phyloP scores from a whole-genome alignment of 345 rosid species.

The Linum lewisii region DNA sequence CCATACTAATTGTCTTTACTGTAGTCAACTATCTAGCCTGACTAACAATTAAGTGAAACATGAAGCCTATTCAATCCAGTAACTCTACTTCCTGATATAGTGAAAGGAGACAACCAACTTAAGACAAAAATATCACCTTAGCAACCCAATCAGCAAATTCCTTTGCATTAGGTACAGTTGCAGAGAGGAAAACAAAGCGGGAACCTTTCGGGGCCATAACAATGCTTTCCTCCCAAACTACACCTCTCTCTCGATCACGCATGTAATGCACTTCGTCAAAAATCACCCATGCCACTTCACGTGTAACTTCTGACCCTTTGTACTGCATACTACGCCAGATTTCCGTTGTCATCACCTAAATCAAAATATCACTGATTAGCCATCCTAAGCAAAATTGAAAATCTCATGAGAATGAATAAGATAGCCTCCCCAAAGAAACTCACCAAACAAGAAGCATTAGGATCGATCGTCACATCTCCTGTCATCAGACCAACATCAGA shows the following conservation, averaged over 20 bases:
- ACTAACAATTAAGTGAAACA: background rate
- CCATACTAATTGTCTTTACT: background rate
- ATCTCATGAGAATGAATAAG: background rate
- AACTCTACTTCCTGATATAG: background rate
- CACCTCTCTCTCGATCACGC: constrained; percentile 99
- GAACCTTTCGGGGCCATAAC: constrained; percentile 97
- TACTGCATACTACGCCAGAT: constrained; percentile 99
- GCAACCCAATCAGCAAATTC: constrained; percentile 99
- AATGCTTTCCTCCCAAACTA: constrained; percentile 99
- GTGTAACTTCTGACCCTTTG: constrained; percentile 80
- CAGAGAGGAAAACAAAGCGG: constrained; percentile 89
- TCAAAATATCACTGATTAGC: constrained; percentile 9
- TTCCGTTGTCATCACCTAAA: constrained; percentile 98
- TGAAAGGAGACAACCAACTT: background rate
- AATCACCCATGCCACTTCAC: constrained; percentile 95
- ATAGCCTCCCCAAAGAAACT: constrained; percentile 2
- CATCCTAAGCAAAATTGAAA: constrained; percentile 13
- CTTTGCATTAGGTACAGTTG: constrained; percentile 97
- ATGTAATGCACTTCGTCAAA: constrained; percentile 99
- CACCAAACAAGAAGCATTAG: constrained; percentile 92
- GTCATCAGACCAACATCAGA: constrained; percentile 98
- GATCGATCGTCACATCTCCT: constrained; percentile 94
- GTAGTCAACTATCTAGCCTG: background rate
- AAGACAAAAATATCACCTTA: constrained; percentile 39
- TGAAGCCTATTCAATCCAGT: background rate